Evolutionary conservation across 768 basidiomycete species (phyloP).

Genomic region (Russula virescens): DNA sequence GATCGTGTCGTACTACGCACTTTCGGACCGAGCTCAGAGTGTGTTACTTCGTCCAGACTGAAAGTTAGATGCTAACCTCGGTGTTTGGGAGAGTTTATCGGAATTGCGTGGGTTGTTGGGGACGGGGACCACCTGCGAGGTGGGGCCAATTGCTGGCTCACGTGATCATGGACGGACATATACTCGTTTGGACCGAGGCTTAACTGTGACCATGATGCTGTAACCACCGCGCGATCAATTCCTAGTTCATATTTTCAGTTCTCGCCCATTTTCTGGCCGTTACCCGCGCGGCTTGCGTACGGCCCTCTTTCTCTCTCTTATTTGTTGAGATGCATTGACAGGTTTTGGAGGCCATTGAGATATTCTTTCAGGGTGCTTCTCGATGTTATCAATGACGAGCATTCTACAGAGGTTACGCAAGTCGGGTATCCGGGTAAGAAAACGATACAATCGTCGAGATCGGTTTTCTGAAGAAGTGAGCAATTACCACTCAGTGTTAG

Average conservation of each 20-base stretch:
- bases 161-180: neutral
- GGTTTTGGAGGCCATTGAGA: neutral
- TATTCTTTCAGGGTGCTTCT: neutral
- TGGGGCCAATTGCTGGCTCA: neutral
- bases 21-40: neutral
- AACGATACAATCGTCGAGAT: neutral
- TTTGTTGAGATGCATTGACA: neutral
- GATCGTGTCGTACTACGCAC: neutral
- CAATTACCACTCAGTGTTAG: neutral
- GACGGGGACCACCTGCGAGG: too few relatives aligned
- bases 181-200: neutral
- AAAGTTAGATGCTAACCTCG: too few relatives aligned
- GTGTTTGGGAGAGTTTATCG: too few relatives aligned
- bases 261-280: neutral
- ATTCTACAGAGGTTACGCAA: neutral
- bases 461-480: neutral
- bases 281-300: neutral
- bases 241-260: neutral
- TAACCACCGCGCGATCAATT: neutral
- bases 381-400: neutral
- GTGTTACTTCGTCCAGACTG: too few relatives aligned
- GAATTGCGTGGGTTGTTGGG: too few relatives aligned
- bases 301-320: neutral
- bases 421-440: neutral
- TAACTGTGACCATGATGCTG: too few relatives aligned